Evolutionary conservation across 2,329 filamentous ascomycete species (phyloP).

Genomic region (Fusarium sp.): DNA sequence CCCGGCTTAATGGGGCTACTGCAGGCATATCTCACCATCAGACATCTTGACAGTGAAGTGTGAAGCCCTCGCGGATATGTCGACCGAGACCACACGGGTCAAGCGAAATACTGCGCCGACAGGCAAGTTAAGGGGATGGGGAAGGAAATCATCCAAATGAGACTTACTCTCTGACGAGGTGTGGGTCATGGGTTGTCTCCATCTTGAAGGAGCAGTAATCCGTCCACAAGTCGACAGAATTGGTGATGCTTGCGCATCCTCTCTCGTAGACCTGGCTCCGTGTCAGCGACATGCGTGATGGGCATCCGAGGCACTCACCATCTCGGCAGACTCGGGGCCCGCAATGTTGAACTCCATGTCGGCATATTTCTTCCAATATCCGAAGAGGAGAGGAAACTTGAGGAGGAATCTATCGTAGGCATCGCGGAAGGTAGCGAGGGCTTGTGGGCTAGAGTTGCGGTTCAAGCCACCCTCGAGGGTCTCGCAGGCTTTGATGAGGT

Average conservation of each 20-base stretch:
- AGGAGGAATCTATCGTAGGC: conserved; percentile 92
- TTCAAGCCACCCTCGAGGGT: conserved; percentile 91
- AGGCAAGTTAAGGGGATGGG: conserved; percentile 72
- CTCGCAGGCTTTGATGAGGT: conserved; percentile 85
- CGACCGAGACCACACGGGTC: conserved; percentile 55
- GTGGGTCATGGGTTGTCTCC: conserved; percentile 93
- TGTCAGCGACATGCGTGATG: conserved; percentile 17
- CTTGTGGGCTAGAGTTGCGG: conserved; percentile 94
- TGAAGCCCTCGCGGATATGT: conserved; percentile 49
- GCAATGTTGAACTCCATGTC: conserved; percentile 97
- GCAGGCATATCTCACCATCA: conserved; percentile 79
- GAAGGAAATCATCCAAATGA: conserved; percentile 70
- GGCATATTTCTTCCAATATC: conserved; percentile 99
- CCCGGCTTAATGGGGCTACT: conserved; percentile 66
- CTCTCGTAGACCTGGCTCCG: conserved; percentile 86
- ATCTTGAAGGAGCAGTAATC: conserved; percentile 98
- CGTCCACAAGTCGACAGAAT: conserved; percentile 96
- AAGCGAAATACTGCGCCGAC: conserved; percentile 56
- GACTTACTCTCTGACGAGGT: conserved; percentile 99
- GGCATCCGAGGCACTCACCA: conserved; percentile 68
- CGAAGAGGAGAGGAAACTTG: conserved; percentile 95
- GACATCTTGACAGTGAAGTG: conserved; percentile 51
- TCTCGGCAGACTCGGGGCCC: conserved; percentile 95
- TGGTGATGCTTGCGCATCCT: conserved; percentile 90
- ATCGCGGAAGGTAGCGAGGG: conserved; percentile 86